Base-by-base conservation (phyloP, 2,329 filamentous ascomycete species). In the Aspergillus transmontanensis region DNA sequence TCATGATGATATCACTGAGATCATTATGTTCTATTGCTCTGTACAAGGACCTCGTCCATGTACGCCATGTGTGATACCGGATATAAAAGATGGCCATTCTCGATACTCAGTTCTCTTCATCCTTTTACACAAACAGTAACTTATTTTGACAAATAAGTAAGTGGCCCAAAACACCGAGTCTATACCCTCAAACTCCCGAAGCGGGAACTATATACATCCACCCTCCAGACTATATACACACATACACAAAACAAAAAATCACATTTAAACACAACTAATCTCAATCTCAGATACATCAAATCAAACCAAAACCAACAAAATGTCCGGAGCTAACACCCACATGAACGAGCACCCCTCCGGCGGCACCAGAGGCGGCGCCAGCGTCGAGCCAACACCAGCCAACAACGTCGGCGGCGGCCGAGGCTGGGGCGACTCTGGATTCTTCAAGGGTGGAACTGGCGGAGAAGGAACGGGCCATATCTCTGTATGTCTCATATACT, bases 371-470 rank as follows among this genome's bases (percentile, higher is more conserved):
- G 73, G 73, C 30, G 74, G 72, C 53, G 66, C 68, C 36, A 69
- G 72, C 62, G 46, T 67, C 23, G 28, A 60, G 16, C 72, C 73
- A 16, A 75, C 71, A 0, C 73, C 75, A n/a, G 73, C 72, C 32
- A 75, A 75, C 67, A 71, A 72, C 57, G 50, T 62, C 34, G 67
- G 65, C 28, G 72, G 67, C n/a, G 69, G 68, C 21, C 30, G 46
- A 9, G 66, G 69, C 50, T 67, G 66, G 66, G 72, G 71, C 26
- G 72, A 76, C 36, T 55, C 59, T 32, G 64, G 65, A 10, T 64
- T 69, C 23, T 48, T 61, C 26, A 71, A 72, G 59, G 73, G 73
- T 46, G 26, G 61, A 53, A 6, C 57, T 1, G 30, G 19, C 34
- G 39, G 34, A 16, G 34, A 75, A 51, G 73, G 73, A 32, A 7